phyloP scores from a whole-genome alignment of 2,329 filamentous ascomycete species.

The Alternaria sp. region DNA sequence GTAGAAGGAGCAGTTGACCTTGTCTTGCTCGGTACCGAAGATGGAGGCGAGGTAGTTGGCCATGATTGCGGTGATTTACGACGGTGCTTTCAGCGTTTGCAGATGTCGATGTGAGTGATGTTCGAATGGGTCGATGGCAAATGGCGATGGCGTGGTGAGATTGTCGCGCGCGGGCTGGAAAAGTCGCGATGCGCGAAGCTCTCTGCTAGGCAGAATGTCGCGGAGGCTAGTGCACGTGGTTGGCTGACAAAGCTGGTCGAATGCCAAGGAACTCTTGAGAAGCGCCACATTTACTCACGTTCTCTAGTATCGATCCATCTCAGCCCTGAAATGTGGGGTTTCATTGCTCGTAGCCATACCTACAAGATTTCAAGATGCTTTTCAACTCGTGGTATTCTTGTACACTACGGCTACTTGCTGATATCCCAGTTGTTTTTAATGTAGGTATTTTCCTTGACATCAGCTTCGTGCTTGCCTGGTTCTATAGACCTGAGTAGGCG shows the following conservation, averaged over 20 bases:
- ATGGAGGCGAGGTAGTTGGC: slow-evolving; percentile 99
- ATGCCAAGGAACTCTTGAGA: slow-evolving; percentile 21
- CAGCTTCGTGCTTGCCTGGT: not conserved
- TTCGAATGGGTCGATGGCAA: not conserved
- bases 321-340: not conserved
- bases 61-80: slow-evolving; percentile 63
- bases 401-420: not conserved
- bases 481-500: too few species aligned
- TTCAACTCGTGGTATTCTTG: not conserved
- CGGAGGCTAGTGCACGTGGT: slow-evolving; percentile 8
- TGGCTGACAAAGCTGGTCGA: slow-evolving; percentile 19
- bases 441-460: not conserved
- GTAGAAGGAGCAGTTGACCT: slow-evolving; percentile 99
- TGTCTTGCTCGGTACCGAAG: slow-evolving; percentile 99
- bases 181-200: slow-evolving; percentile 25
- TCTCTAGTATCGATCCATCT: not conserved
- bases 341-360: not conserved
- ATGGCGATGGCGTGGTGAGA: slow-evolving; percentile 9
- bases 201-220: slow-evolving; percentile 1
- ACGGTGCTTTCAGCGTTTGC: not conserved
- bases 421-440: not conserved
- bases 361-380: too few species aligned
- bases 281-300: slow-evolving; percentile 7
- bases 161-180: slow-evolving; percentile 19
- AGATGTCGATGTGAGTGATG: not conserved